These are phyloP conservation scores for Salvia miltiorrhiza DNA, from an alignment of 257 asterid species.

Conservation along the genomic window DNA sequence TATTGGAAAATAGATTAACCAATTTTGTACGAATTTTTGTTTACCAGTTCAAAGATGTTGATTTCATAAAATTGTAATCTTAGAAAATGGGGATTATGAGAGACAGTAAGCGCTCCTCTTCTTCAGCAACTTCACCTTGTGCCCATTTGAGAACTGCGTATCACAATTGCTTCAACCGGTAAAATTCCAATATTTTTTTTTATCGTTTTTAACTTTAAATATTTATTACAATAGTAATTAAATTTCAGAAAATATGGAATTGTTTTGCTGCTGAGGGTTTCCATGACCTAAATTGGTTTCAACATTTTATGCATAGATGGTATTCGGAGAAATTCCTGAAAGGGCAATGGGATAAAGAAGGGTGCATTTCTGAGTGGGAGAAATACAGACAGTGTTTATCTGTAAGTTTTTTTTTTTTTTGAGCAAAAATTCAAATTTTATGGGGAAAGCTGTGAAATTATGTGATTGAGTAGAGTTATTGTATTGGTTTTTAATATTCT, in stretches of 20 bases:
- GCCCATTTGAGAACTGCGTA: conserved; percentile 70
- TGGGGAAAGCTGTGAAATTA: background rate
- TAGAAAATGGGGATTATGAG: conserved; percentile 49
- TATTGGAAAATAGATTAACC: background rate
- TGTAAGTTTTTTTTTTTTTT: conserved; percentile 39
- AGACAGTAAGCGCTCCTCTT: conserved; percentile 42
- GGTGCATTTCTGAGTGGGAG: conserved; percentile 73
- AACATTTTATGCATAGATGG: conserved; percentile 46
- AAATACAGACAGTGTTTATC: conserved; percentile 82
- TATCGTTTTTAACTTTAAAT: too few species aligned
- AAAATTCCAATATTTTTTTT: conserved; percentile 9
- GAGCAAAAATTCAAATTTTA: background rate
- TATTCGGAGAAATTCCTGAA: conserved; percentile 82
- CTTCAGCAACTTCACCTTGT: conserved; percentile 74
- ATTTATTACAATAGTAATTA: too few species aligned
- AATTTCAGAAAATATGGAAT: background rate
- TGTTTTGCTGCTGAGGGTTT: background rate
- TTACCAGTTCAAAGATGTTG: conserved; percentile 3
- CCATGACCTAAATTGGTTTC: background rate
- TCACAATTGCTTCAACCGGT: conserved; percentile 88
- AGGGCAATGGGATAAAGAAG: conserved; percentile 87
- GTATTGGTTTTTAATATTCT: background rate
- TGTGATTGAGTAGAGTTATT: background rate
- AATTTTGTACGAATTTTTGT: background rate
- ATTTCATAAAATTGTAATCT: background rate